Evolutionary conservation across 345 rosid genomes (phyloP).

Genomic region (Salix purpurea): DNA sequence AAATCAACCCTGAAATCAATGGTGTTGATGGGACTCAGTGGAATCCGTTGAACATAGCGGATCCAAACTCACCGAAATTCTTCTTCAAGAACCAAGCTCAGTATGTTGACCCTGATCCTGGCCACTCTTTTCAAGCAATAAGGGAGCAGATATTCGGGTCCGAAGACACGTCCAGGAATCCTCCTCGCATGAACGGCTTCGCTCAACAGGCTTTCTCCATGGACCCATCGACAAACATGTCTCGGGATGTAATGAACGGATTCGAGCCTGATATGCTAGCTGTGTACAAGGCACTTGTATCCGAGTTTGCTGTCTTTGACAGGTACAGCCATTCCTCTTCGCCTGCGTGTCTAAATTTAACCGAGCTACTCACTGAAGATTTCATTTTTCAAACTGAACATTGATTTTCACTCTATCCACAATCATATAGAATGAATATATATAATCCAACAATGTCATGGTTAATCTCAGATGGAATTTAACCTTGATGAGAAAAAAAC

Average conservation of each 20-base stretch:
- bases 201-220: constrained; percentile 70
- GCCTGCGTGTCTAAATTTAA: not conserved
- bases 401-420: not conserved
- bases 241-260: constrained; percentile 72
- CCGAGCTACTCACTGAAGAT: not conserved
- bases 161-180: constrained; percentile 47
- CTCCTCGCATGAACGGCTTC: constrained; percentile 85
- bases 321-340: constrained; percentile 29
- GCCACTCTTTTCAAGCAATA: constrained; percentile 91
- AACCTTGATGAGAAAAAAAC: not conserved
- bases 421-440: not conserved
- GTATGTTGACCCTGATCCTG: constrained; percentile 90
- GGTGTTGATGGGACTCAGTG: constrained; percentile 71
- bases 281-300: constrained; percentile 76
- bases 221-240: constrained; percentile 56
- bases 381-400: not conserved
- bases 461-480: not conserved
- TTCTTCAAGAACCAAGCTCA: constrained; percentile 50
- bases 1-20: constrained; percentile 73
- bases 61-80: constrained; percentile 44
- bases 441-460: not conserved
- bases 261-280: constrained; percentile 62
- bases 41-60: constrained; percentile 44
- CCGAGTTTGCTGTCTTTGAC: constrained; percentile 81
- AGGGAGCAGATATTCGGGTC: constrained; percentile 87